Conservation (phyloP, 208 protist species). For the Acanthamoeba culbertsoni region DNA sequence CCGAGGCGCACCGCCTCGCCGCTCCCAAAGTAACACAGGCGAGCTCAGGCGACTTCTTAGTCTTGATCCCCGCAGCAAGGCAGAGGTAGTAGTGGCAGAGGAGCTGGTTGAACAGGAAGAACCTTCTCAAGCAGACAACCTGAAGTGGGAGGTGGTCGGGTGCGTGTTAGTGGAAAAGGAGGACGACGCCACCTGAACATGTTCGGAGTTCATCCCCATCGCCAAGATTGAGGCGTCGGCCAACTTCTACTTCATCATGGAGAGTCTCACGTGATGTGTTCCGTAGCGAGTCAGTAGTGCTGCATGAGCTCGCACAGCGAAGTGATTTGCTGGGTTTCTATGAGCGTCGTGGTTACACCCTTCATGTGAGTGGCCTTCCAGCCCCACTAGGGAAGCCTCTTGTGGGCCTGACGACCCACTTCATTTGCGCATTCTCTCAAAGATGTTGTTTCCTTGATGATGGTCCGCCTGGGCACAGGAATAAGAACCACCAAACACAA, state of each 20-base stretch:
- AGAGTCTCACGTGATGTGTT: background rate
- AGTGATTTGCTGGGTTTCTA: background rate
- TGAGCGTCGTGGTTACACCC: background rate
- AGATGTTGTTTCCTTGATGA: too few species aligned
- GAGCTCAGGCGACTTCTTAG: background rate
- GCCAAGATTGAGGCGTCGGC: background rate
- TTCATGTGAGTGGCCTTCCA: background rate
- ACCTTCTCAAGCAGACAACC: background rate
- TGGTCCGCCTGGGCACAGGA: too few species aligned
- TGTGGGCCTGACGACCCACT: background rate
- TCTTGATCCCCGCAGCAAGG: background rate
- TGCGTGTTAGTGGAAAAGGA: slow-evolving; percentile 23
- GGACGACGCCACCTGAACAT: background rate
- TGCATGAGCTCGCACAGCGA: background rate
- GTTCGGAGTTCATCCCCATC: background rate
- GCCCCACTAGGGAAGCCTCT: background rate
- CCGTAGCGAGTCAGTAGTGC: background rate
- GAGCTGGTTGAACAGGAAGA: background rate
- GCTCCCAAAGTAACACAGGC: background rate
- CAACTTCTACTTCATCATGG: background rate
- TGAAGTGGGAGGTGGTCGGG: background rate
- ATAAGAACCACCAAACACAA: too few species aligned
- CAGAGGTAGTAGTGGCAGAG: background rate
- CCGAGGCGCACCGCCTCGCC: background rate
- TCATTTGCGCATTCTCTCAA: background rate